Percentiles rank a stretch among this genome's conserved stretches.
Evolutionary conservation across 1,284 basidiomycete species (phyloP).

Genomic region (Takashimella koratensis): DNA sequence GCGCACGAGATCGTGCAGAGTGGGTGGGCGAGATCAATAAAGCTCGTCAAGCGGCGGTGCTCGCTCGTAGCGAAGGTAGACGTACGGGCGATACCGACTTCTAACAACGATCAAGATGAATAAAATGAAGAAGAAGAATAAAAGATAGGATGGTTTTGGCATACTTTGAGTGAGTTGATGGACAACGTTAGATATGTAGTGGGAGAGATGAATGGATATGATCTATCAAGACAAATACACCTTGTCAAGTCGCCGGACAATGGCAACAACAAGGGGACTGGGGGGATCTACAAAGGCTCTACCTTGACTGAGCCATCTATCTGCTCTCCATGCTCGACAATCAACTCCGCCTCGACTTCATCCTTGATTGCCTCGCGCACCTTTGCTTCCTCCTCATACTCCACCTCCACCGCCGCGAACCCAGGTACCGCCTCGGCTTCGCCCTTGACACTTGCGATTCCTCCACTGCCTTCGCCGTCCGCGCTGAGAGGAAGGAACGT

Average conservation of each 20-base stretch:
- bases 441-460: constrained; percentile 36
- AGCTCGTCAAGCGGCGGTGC: not conserved
- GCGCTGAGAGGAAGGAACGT: constrained; percentile 53
- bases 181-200: no score
- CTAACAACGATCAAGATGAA: not conserved
- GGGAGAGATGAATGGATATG: no score
- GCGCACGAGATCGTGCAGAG: not conserved
- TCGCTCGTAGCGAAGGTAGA: not conserved
- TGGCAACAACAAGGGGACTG: no score
- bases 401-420: constrained; percentile 21
- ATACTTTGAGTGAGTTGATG: no score
- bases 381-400: constrained; percentile 62
- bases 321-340: not conserved
- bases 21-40: not conserved
- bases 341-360: constrained; percentile 7
- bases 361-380: constrained; percentile 35
- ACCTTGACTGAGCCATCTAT: not conserved
- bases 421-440: constrained; percentile 11
- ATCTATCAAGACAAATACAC: no score
- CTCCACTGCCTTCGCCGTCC: no score
- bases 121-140: not conserved
- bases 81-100: not conserved
- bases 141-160: no score
- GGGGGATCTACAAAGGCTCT: not conserved
- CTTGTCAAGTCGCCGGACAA: no score